These are phyloP conservation scores for Stachybotrys echinatus DNA, from an alignment of 2,329 filamentous ascomycete genomes.

Conservation along the genomic window DNA sequence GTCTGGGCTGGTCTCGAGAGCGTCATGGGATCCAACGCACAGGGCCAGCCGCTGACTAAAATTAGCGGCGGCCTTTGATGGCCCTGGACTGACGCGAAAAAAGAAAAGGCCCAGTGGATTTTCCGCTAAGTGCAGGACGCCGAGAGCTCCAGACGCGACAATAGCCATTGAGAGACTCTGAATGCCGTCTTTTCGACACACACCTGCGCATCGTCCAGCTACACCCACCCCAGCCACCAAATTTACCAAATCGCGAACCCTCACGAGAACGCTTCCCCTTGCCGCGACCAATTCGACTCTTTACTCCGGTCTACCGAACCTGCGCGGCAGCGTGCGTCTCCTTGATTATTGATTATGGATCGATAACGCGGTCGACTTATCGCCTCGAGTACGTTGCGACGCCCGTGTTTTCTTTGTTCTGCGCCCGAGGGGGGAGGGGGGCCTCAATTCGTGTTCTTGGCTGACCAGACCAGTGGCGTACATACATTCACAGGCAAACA, in stretches of 20 bases:
- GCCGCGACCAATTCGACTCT: background rate
- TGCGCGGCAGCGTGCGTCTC: background rate
- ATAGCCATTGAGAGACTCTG: background rate
- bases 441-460: background rate
- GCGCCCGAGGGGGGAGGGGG: too few relatives aligned
- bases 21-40: too few relatives aligned
- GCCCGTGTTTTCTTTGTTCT: constrained; percentile 6
- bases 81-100: background rate
- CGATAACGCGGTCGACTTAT: constrained; percentile 22
- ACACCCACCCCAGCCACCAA: background rate
- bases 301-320: background rate
- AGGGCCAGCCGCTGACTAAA: background rate
- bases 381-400: constrained; percentile 21
- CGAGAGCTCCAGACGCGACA: background rate
- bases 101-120: too few relatives aligned
- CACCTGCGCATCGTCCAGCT: background rate
- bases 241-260: background rate
- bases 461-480: constrained; percentile 14
- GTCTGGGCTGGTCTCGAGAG: too few relatives aligned
- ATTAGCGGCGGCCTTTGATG: background rate
- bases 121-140: too few relatives aligned
- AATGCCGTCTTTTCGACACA: background rate
- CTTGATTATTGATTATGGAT: constrained; percentile 21
- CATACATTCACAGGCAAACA: constrained; percentile 17
- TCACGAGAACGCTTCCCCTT: background rate